phyloP scores from a whole-genome alignment of 139 green algal genomes.

The Parachlorella kessleri region DNA sequence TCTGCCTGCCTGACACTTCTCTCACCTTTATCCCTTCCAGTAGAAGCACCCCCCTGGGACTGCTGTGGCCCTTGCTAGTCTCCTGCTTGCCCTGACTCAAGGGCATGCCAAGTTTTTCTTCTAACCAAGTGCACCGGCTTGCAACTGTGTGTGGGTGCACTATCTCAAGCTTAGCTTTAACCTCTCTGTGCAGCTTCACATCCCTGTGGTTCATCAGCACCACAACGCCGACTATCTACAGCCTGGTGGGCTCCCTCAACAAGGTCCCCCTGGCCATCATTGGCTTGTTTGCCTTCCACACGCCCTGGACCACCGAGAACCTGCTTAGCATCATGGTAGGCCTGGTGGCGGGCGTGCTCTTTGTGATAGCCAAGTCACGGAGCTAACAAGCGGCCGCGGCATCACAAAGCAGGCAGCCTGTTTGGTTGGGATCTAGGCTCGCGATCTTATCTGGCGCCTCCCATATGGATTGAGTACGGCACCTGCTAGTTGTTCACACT shows the following conservation, averaged over 20 bases:
- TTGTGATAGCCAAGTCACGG: constrained; percentile 59
- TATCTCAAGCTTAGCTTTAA: neutral
- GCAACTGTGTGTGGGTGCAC: neutral
- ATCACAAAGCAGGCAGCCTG: no score
- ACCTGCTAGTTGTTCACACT: no score
- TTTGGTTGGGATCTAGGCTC: no score
- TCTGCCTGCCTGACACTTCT: no score
- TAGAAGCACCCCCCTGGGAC: no score
- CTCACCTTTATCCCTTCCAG: no score
- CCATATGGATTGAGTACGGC: no score
- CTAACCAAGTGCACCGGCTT: no score
- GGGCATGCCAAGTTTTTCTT: neutral
- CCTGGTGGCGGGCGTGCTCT: constrained; percentile 73
- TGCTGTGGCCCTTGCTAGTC: no score
- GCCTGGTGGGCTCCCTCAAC: constrained; percentile 74
- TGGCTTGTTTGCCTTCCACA: constrained; percentile 82
- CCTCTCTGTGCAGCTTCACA: constrained; percentile 62
- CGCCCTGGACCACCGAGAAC: constrained; percentile 76
- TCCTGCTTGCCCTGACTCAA: no score
- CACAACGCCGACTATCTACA: constrained; percentile 93
- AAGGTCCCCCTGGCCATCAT: constrained; percentile 85
- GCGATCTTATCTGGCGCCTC: no score
- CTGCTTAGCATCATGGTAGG: constrained; percentile 81
- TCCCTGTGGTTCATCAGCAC: constrained; percentile 92
- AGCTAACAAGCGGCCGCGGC: neutral